Conservation (phyloP, 1,139 yeast species). For the Arxiozyma slooffiae region DNA sequence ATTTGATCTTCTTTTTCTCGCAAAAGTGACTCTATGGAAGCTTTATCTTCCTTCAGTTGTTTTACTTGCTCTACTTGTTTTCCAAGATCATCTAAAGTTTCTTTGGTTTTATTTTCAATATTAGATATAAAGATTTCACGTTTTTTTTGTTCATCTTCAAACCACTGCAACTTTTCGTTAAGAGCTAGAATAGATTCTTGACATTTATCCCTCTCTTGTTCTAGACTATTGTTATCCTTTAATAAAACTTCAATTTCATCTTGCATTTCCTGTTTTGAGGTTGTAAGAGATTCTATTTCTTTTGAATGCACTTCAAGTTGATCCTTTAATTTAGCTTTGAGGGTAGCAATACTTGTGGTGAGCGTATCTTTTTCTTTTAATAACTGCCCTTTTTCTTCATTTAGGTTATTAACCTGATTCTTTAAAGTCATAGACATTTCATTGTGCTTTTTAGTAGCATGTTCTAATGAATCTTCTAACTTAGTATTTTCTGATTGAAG, state of each 20-base stretch:
- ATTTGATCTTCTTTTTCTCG: constrained; percentile 1
- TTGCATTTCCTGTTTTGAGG: constrained; percentile 6
- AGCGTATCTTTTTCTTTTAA: constrained; percentile 6
- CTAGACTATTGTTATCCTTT: constrained; percentile 1
- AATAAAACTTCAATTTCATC: constrained; percentile 4
- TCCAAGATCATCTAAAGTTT: not conserved
- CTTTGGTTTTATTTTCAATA: not conserved
- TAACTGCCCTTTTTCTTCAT: constrained; percentile 8
- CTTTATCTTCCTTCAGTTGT: not conserved
- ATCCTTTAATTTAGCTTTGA: constrained; percentile 3
- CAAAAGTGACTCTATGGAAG: not conserved
- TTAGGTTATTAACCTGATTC: constrained; percentile 8
- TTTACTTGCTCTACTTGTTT: not conserved
- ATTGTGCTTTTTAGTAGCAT: constrained; percentile 4
- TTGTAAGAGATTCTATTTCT: constrained; percentile 2
- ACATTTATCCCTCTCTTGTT: constrained; percentile 4
- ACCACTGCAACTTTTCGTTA: not conserved
- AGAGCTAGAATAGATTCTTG: not conserved
- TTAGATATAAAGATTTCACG: not conserved
- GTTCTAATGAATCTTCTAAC: constrained; percentile 12
- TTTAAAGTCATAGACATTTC: constrained; percentile 6
- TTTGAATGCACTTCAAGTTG: not conserved
- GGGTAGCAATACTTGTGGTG: not conserved
- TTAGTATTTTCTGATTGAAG: constrained; percentile 21
- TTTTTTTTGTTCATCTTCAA: not conserved